Conservation (phyloP, 2,329 filamentous ascomycete species). For the Ophiostoma populinum region DNA sequence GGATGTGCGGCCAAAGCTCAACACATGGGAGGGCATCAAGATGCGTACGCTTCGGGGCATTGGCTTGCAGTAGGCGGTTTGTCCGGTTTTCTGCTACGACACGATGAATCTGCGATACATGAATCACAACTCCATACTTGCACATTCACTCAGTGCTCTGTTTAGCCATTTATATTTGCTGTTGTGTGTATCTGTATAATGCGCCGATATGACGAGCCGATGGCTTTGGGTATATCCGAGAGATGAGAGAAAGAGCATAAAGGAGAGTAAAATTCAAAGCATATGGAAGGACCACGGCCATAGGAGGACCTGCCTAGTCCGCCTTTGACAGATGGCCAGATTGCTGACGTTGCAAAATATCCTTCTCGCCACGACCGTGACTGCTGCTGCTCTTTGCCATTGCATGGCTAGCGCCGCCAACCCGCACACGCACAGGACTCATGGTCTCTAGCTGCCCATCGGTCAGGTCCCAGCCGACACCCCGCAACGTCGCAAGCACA, state of each 20-base stretch:
- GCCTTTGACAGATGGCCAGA: not conserved
- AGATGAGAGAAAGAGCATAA: too few relatives aligned
- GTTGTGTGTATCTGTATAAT: not conserved
- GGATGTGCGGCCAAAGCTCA: slow-evolving; percentile 51
- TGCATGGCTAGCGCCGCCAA: slow-evolving; percentile 15
- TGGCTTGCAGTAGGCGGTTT: slow-evolving; percentile 30
- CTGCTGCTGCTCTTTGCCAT: not conserved
- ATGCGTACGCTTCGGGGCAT: slow-evolving; percentile 39
- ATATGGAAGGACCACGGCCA: too few relatives aligned
- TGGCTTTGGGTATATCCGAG: not conserved
- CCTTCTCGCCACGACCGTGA: not conserved
- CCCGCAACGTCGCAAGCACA: slow-evolving; percentile 21
- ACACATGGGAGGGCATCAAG: slow-evolving; percentile 49
- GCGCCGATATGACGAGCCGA: too few relatives aligned
- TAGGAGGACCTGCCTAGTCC: too few relatives aligned
- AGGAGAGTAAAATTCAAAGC: too few relatives aligned
- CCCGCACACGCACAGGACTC: slow-evolving; percentile 26
- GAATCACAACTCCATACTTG: too few relatives aligned
- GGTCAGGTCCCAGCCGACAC: slow-evolving; percentile 48
- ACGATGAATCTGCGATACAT: too few relatives aligned
- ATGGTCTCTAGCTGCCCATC: slow-evolving; percentile 49
- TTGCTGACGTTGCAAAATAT: not conserved
- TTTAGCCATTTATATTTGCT: too few relatives aligned
- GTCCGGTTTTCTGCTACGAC: too few relatives aligned
- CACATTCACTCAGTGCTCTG: too few relatives aligned